Base-by-base conservation (phyloP, 1,139 yeast genomes). In the Geotrichum candidum region DNA sequence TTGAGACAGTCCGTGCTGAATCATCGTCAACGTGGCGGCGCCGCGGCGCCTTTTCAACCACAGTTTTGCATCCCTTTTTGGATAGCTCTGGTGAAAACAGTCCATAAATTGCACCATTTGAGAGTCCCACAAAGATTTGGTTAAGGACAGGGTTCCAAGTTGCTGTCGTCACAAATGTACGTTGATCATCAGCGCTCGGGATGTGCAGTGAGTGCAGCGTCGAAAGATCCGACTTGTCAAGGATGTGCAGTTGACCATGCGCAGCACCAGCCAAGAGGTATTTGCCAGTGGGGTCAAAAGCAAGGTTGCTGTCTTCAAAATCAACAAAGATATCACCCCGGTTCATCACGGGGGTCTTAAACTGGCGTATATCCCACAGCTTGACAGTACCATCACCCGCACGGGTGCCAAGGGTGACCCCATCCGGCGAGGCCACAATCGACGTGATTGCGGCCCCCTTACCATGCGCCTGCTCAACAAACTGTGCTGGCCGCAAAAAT, bases 51-150 rank as follows among this genome's bases (percentile, higher is more conserved):
- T 73, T 74, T 50, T 69, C 70, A n/a, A 78, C 64, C 2, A 74
- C 71, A 0, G 67, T 58, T 57, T 70, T 68, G 3, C 77, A 75
- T 1, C 82, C 82, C 52, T 71, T 69, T 3, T 63, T 63, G 1
- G 81, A 76, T 1, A 61, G 41, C 0, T 65, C 66, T 0, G 76
- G 77, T 3, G 76, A 68, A 59, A 78, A 78, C n/a, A 78, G 64
- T 1, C 75, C 65, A 18, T 66, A 65, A 0, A 77, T 55, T 0
- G 65, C 58, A 0, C 80, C 80, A 35, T 67, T 61, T 1, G 70
- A 61, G 1, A 70, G 68, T 3, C 81, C 80, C 3, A 73, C 68
- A 33, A 74, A 68, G 23, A 80, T 74, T 61, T 78, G 79, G 60
- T 78, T 73, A 2, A 69, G 68, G 2, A 54, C 54, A 2, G 65